These are phyloP conservation scores for Viola odorata DNA, from an alignment of 345 rosid species.

Conservation along the genomic window DNA sequence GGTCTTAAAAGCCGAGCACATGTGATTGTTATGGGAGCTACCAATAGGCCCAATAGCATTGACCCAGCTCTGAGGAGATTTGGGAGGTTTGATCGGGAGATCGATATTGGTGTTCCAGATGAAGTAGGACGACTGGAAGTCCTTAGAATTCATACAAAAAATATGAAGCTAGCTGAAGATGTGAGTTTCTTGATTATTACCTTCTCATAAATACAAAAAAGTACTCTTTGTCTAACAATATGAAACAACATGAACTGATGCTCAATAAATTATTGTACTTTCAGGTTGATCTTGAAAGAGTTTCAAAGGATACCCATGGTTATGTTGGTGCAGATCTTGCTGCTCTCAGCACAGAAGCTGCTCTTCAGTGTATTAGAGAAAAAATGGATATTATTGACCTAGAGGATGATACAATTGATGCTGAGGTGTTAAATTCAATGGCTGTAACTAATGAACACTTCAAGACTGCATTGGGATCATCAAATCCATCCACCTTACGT, in stretches of 20 bases:
- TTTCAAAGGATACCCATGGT: slow-evolving; percentile 15
- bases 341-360: slow-evolving; percentile 16
- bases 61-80: slow-evolving; percentile 15
- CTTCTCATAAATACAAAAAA: no score
- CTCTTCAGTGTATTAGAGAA: slow-evolving; percentile 15
- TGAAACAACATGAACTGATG: not conserved
- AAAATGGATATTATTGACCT: slow-evolving; percentile 15
- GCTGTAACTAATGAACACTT: slow-evolving; percentile 14
- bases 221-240: not conserved
- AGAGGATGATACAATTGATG: slow-evolving; percentile 14
- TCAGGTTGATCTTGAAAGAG: slow-evolving; percentile 13
- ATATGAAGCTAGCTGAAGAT: slow-evolving; percentile 14
- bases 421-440: slow-evolving; percentile 11
- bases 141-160: slow-evolving; percentile 13
- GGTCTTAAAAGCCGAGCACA: slow-evolving; percentile 11
- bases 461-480: slow-evolving; percentile 6
- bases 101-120: slow-evolving; percentile 15
- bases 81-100: slow-evolving; percentile 13
- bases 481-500: slow-evolving; percentile 12
- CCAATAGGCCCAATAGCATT: slow-evolving; percentile 12
- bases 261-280: not conserved
- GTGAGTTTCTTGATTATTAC: not conserved
- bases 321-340: slow-evolving; percentile 20
- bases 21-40: slow-evolving; percentile 13
- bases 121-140: slow-evolving; percentile 13